Percentiles rank a stretch among this genome's conserved stretches.
phyloP scores from a whole-genome alignment of 805 yeast genomes.

The Zygosaccharomyces rouxii region DNA sequence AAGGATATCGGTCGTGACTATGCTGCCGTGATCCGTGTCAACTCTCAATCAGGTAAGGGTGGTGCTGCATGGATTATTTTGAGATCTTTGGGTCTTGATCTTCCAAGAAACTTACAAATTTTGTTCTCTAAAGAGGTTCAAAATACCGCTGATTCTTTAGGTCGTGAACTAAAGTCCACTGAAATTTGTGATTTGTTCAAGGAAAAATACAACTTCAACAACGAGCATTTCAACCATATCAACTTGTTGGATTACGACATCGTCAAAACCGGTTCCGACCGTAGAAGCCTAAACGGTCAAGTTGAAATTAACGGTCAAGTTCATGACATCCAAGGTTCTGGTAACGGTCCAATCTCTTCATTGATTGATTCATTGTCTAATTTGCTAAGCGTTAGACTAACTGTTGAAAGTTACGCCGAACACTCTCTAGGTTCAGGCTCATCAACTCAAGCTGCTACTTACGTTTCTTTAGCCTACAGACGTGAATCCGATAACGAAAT shows the following conservation, averaged over 20 bases:
- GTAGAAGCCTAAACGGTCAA: constrained; percentile 42
- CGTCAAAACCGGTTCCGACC: constrained; percentile 37
- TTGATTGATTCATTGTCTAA: constrained; percentile 59
- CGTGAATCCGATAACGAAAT: constrained; percentile 41
- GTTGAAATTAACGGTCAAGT: constrained; percentile 36
- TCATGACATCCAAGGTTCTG: constrained; percentile 48
- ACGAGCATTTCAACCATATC: constrained; percentile 29
- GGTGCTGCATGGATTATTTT: constrained; percentile 82
- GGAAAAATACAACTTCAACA: constrained; percentile 48
- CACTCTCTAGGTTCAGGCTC: constrained; percentile 73
- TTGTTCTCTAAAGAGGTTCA: constrained; percentile 64
- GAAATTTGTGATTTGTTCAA: constrained; percentile 60
- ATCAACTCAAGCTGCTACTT: constrained; percentile 69
- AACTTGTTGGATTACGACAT: constrained; percentile 42
- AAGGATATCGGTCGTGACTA: constrained; percentile 75
- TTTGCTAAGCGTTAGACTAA: constrained; percentile 49
- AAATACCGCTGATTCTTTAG: constrained; percentile 55
- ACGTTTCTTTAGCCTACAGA: constrained; percentile 53
- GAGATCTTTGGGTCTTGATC: constrained; percentile 64
- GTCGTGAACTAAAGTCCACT: constrained; percentile 63
- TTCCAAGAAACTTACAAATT: constrained; percentile 69
- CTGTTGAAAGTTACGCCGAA: constrained; percentile 64
- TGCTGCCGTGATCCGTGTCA: constrained; percentile 79
- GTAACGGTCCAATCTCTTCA: constrained; percentile 78
- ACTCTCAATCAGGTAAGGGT: constrained; percentile 85